Percentiles rank a stretch among this genome's conserved stretches.
Conservation (phyloP, 2,329 filamentous ascomycete species). For the Lasiodiplodia theobromae region DNA sequence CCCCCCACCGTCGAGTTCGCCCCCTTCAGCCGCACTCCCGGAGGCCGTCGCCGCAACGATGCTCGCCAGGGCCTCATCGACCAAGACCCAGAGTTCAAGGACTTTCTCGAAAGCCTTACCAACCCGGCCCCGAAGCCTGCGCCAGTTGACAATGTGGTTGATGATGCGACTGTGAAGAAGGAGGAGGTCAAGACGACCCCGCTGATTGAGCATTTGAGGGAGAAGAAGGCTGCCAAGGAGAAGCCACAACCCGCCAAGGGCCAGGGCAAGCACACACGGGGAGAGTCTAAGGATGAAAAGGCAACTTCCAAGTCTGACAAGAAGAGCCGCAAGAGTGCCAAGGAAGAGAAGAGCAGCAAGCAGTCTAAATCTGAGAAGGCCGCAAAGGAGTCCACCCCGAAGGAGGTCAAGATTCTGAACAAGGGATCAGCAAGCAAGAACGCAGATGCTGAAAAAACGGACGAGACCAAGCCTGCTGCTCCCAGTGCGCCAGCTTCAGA, state of each 20-base stretch:
- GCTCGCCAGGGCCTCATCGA: constrained; percentile 93
- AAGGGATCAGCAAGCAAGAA: constrained; percentile 51
- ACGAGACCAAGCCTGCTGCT: constrained; percentile 30
- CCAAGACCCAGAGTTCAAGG: constrained; percentile 94
- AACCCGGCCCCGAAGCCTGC: constrained; percentile 69
- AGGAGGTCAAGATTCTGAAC: constrained; percentile 66
- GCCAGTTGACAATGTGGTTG: constrained; percentile 57
- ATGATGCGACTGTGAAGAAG: constrained; percentile 57
- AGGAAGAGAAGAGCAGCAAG: constrained; percentile 51
- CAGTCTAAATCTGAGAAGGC: constrained; percentile 60
- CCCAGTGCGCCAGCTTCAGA: constrained; percentile 47
- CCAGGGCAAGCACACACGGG: constrained; percentile 60
- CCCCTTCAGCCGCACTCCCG: constrained; percentile 82
- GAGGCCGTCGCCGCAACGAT: constrained; percentile 77
- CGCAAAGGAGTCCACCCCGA: constrained; percentile 65
- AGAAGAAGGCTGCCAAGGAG: constrained; percentile 84
- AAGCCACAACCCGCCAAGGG: constrained; percentile 54
- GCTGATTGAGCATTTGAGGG: constrained; percentile 85
- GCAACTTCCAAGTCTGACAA: constrained; percentile 50
- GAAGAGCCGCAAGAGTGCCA: constrained; percentile 45
- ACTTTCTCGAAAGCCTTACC: constrained; percentile 86
- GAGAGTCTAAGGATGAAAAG: constrained; percentile 70
- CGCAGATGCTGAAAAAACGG: constrained; percentile 35
- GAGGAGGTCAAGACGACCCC: constrained; percentile 82
- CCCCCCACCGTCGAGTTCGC: constrained; percentile 83